These are phyloP conservation scores for Verbascum thapsus DNA, from an alignment of 257 asterid species.

Conservation along the genomic window DNA sequence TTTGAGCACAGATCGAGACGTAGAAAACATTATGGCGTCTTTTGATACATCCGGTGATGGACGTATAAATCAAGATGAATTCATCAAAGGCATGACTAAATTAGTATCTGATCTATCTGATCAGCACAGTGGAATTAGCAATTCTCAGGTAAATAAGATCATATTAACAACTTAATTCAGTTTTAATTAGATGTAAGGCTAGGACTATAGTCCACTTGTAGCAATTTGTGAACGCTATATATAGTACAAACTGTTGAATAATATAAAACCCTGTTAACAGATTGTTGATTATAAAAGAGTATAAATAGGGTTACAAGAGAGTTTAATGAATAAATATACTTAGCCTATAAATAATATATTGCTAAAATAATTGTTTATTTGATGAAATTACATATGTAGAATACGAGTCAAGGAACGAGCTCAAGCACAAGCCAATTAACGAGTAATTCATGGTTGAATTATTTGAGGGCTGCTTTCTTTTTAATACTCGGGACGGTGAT, in stretches of 20 bases:
- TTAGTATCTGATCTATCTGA: conserved; percentile 34
- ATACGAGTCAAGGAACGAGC: conserved; percentile 29
- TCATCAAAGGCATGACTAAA: conserved; percentile 45
- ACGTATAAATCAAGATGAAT: conserved; percentile 44
- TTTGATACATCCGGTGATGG: conserved; percentile 54
- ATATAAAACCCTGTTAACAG: too few species aligned
- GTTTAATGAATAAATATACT: too few species aligned
- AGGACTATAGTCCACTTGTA: neutral
- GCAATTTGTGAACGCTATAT: too few species aligned
- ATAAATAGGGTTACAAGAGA: too few species aligned
- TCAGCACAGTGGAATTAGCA: conserved; percentile 14
- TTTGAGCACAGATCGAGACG: conserved; percentile 34
- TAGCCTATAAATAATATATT: too few species aligned
- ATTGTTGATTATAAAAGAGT: too few species aligned
- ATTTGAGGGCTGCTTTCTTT: conserved; percentile 39
- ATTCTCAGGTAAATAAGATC: conserved; percentile 36
- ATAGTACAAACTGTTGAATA: too few species aligned
- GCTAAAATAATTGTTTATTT: neutral
- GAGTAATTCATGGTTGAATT: conserved; percentile 34
- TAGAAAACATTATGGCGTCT: conserved; percentile 39
- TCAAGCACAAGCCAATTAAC: conserved; percentile 24
- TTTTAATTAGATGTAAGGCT: neutral
- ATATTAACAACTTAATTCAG: neutral
- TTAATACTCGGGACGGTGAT: conserved; percentile 38
- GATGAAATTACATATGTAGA: conserved; percentile 32